Base-by-base conservation (phyloP, 1,284 basidiomycete genomes). In the Psilocybe mexicana region DNA sequence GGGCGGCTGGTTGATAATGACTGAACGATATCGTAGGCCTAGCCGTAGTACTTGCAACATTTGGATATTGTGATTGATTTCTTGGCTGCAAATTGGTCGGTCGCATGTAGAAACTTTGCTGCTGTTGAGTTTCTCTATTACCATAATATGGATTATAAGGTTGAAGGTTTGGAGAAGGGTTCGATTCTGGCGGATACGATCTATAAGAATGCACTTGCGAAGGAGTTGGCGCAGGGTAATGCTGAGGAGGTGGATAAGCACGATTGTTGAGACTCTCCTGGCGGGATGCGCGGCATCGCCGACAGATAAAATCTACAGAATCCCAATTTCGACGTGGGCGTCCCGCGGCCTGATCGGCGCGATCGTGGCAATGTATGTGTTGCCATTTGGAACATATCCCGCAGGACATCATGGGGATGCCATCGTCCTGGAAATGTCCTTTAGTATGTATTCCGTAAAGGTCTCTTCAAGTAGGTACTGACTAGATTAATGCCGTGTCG, bases 301-400 rank as follows among this genome's bases (percentile, higher is more conserved):
- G 72, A 66, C 87, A 90, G 56, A 82, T 63, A 63, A 86, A 92
- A 43, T 91, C 87, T 50, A 86, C 86, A 14, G 71, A 63, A 48
- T 88, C 80, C 90, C 90, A 93, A 63, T 92, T 83, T 33, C 89
- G 84, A 63, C 77, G 80, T 12, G 79, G 81, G 12, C 78, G 79
- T 18, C 88, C 86, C 26, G 79, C 77, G 38, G 75, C 73, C 42
- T 74, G 69, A 67, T 92, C 90, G 26, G 79, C 82, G 43, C 71
- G 72, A 65, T 93, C 87, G 64, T 93, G 89, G 63, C 90, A 93
- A n/a, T 74, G 63, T 42, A 90, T 91, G 62, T 93, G 90, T 62
- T 92, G 90, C 93, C 93, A 95, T 66, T 86, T 88, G 23, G 80
- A 82, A 71, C 93, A 95, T 44, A 74, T 69, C 36, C 89, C 90